Evolutionary conservation across 192 early-diverging fungal species (phyloP).

Genomic region (Glomus cerebriforme): DNA sequence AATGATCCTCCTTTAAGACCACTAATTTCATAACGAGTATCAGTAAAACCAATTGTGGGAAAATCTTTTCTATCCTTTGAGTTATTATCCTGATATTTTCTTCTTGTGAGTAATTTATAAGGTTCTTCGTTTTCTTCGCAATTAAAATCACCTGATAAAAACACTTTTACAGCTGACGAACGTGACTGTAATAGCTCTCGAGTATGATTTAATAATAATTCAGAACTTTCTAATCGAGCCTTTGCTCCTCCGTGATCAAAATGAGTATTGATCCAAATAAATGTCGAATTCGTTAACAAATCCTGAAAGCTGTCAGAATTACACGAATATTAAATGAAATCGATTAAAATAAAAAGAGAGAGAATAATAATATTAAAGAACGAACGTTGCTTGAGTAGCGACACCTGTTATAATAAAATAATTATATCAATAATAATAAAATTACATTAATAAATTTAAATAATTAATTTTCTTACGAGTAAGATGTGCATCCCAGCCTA

Average conservation of each 20-base stretch:
- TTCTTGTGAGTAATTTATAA: slow-evolving; percentile 35
- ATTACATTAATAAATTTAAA: background rate
- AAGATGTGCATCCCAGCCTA: slow-evolving; percentile 40
- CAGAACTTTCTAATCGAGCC: slow-evolving; percentile 36
- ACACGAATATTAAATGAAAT: background rate
- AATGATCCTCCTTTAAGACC: slow-evolving; percentile 24
- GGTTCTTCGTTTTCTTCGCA: slow-evolving; percentile 30
- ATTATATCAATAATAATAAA: background rate
- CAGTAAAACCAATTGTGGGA: slow-evolving; percentile 21
- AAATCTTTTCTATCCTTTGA: background rate
- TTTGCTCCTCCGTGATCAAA: slow-evolving; percentile 33
- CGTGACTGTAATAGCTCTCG: background rate
- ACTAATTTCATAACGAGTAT: slow-evolving; percentile 37
- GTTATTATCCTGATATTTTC: background rate
- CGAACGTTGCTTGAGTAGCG: slow-evolving; percentile 37
- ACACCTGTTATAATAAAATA: background rate
- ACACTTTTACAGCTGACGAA: background rate
- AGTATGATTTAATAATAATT: slow-evolving; percentile 30
- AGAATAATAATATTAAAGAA: background rate
- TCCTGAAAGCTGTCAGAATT: background rate
- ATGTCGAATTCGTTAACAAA: background rate
- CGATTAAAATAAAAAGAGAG: background rate
- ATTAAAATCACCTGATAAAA: slow-evolving; percentile 43
- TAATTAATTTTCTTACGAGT: slow-evolving; percentile 29
- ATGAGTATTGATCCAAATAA: slow-evolving; percentile 40